Conservation (phyloP, 2,329 filamentous ascomycete genomes). For the Cordyceps tenuipes region DNA sequence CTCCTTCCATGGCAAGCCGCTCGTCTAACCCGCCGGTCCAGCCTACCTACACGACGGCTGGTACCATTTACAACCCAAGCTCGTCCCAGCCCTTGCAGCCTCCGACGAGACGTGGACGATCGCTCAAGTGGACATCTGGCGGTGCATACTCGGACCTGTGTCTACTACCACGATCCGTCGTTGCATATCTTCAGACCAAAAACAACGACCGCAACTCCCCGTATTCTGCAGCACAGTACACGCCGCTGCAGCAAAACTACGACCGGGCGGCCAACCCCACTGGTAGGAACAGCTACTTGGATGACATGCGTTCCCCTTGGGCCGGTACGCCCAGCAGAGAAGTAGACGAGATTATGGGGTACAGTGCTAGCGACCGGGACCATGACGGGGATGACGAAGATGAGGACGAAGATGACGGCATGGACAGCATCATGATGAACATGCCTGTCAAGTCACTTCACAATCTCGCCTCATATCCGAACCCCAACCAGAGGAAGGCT, state of each 20-base stretch:
- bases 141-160: conserved; percentile 23
- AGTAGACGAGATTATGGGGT: background rate
- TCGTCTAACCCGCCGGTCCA: conserved; percentile 21
- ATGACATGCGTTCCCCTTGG: conserved; percentile 2
- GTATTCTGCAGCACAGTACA: conserved; percentile 32
- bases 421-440: conserved; percentile 26
- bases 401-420: conserved; percentile 21
- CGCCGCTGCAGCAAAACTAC: conserved; percentile 46
- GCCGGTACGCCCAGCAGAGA: background rate
- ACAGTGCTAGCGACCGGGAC: background rate
- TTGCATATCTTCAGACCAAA: conserved; percentile 28
- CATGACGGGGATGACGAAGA: conserved; percentile 20
- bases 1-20: conserved; percentile 18
- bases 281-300: background rate
- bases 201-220: conserved; percentile 17
- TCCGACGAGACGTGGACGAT: conserved; percentile 42
- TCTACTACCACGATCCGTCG: conserved; percentile 28
- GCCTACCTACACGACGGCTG: conserved; percentile 46
- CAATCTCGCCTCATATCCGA: conserved; percentile 47
- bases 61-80: conserved; percentile 46
- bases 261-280: conserved; percentile 41
- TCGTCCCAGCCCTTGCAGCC: conserved; percentile 39
- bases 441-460: conserved; percentile 40
- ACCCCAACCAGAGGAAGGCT: conserved; percentile 45
- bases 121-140: conserved; percentile 31